Evolutionary conservation across 2,329 filamentous ascomycete species (phyloP).

Genomic region (Emmonsia crescens): DNA sequence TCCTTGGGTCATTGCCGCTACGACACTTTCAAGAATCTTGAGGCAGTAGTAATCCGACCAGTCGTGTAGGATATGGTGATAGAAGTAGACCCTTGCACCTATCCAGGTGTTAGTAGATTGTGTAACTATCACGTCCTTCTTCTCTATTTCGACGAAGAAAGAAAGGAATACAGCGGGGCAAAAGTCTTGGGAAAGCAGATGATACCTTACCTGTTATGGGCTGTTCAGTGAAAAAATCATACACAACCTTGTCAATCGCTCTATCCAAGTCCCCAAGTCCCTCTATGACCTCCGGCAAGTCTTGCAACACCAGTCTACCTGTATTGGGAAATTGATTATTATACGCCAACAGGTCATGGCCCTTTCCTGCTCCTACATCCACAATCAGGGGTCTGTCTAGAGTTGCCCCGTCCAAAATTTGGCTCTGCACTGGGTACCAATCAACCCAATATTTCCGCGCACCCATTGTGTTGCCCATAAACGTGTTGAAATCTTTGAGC

Average conservation of each 20-base stretch:
- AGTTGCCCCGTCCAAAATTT: not conserved
- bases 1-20: not conserved
- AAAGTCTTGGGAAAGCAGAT: not conserved
- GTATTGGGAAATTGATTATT: not conserved
- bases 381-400: not conserved
- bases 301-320: not conserved
- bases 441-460: constrained; percentile 5
- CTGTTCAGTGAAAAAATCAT: not conserved
- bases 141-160: not conserved
- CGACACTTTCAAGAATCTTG: not conserved
- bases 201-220: not conserved
- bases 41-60: not conserved
- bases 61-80: not conserved
- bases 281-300: not conserved
- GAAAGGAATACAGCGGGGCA: not conserved
- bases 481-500: constrained; percentile 2
- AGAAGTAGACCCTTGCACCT: not conserved
- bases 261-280: not conserved
- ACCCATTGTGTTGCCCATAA: constrained; percentile 5
- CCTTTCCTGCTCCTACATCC: not conserved
- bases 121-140: not conserved
- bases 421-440: constrained; percentile 5
- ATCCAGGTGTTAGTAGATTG: not conserved
- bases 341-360: not conserved
- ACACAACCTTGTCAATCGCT: not conserved